Base-by-base conservation (phyloP, 495 filamentous ascomycete species). In the Lophium mytilinum region DNA sequence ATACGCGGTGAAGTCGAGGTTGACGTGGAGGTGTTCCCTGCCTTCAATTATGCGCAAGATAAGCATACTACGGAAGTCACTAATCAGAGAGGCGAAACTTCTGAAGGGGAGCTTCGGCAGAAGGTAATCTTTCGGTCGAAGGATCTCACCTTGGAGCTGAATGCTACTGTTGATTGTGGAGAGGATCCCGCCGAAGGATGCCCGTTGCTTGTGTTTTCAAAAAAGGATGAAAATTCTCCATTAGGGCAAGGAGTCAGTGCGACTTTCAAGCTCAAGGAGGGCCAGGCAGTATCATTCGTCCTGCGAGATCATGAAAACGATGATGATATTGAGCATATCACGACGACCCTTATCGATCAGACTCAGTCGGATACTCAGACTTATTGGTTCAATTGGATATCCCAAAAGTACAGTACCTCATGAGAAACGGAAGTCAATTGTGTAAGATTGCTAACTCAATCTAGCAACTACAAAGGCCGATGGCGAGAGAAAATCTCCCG, bases 341-440 rank as follows among this genome's bases (percentile, higher is more conserved):
- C 55, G 12, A 55, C 50, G 12, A 45, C 21, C 1, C 72, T 82
- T 52, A 68, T 88, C 34, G 73, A 79, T 60, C 72, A 68, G 12
- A 76, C 84, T 61, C 85, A 88, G 60, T 76, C 81, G 24, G 79
- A 82, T 55, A 88, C 85, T 0, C 82, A 80, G 51, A 71, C 73
- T 9, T 89, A 72, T 62, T 89, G 85, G 85, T 80, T 75, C 51
- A 80, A 85, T 53, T 89, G 85, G 83, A 83, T 85, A 39, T 77
- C 78, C 39, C 80, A 83, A 62, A 81, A 30, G 24, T 30, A 30
- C 24, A 30, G 24, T 30, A 30, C 24, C 24, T 30, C 24, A 2
- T 30, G 24, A 30, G 24, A 30, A 30, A 30, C 6, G 2, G 24
- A 30, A 30, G 24, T 30, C 6, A 30, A 30, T 6, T 6, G 2